Percentiles rank a stretch among this genome's conserved stretches.
Conservation (phyloP, 106 monocot species). For the Acorus calamus region DNA sequence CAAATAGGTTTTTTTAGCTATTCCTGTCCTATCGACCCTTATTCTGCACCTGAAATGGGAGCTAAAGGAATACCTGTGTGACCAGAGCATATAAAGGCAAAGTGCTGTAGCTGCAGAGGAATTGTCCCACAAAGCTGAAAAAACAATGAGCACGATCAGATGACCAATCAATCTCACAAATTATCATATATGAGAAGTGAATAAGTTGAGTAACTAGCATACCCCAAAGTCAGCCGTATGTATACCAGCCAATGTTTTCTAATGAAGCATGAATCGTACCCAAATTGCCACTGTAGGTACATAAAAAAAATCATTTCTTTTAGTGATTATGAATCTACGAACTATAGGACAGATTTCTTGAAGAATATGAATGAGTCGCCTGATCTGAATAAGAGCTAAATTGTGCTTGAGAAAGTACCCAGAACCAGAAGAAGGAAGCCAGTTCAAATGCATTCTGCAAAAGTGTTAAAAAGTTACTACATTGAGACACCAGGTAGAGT, state of each 20-base stretch:
- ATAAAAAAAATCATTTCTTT: too few relatives aligned
- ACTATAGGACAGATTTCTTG: too few relatives aligned
- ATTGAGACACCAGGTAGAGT: too few relatives aligned
- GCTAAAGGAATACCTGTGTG: constrained; percentile 55
- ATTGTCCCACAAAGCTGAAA: constrained; percentile 79
- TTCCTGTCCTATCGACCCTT: too few relatives aligned
- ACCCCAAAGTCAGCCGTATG: constrained; percentile 82
- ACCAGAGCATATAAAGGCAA: constrained; percentile 88
- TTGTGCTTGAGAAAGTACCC: constrained; percentile 36
- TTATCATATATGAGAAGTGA: not conserved
- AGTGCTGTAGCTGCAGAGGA: constrained; percentile 95
- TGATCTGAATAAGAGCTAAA: too few relatives aligned
- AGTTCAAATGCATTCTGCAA: constrained; percentile 96
- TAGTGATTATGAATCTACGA: too few relatives aligned
- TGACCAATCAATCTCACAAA: not conserved
- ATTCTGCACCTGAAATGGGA: not conserved
- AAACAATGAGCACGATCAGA: not conserved
- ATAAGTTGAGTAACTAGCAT: constrained; percentile 2
- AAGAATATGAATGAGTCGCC: too few relatives aligned
- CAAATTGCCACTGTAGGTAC: constrained; percentile 78
- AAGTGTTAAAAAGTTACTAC: too few relatives aligned
- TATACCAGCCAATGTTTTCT: constrained; percentile 70
- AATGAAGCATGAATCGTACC: constrained; percentile 87
- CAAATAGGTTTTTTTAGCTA: too few relatives aligned
- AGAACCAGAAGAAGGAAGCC: constrained; percentile 99